Evolutionary conservation across 306 rosid genomes (phyloP), one percentile per base, ranked within the genome.

Genomic region (Quercus parvula): DNA sequence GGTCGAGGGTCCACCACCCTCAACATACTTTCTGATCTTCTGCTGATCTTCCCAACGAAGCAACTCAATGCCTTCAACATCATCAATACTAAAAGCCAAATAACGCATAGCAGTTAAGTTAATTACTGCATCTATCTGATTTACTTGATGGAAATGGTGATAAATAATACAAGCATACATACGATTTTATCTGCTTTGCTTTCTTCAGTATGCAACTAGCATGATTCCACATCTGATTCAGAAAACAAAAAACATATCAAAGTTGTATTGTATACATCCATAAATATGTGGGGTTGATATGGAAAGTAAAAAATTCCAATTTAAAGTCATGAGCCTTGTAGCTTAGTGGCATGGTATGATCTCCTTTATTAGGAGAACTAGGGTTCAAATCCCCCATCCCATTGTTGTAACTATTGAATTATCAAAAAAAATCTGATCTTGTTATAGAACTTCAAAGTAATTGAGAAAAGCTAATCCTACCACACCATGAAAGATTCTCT

Each of bases 21-120:
- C 92, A 68, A 91, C 83, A 84, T 95, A 93, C 71, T 87, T 77
- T 78, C 97, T 89, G 75, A 95, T 85, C 81, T 84, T 91, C 90
- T 91, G 92, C 83, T 95, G 99, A 77, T 95, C 98, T 52, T 95
- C 97, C 99, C 99, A 95, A 20, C 99, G 92, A 33, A 95, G 89
- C 27, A 68, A 81, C 86, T 95, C 98, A 15, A 92, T 19, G 86
- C 96, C 94, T 81, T 95, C 99, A 80, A 93, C 92, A 62, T 95
- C 99, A 79, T 89, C 99, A 81, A 85, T 35, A 56, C 99, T 95
- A 75, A 76, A 77, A 67, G 35, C 75, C 84, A 25, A 70, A 73
- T 30, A 79, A 24, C 1, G 28, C 14, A 20, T 18, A 5, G 58
- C 25, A 75, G 79, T 71, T 30, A 75, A 81, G 58, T 24, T 35